A percentile compares a stretch with the other conserved stretches of the same genome.
phyloP scores from a whole-genome alignment of 306 rosid genomes.

The Hippophae gyantsensis region DNA sequence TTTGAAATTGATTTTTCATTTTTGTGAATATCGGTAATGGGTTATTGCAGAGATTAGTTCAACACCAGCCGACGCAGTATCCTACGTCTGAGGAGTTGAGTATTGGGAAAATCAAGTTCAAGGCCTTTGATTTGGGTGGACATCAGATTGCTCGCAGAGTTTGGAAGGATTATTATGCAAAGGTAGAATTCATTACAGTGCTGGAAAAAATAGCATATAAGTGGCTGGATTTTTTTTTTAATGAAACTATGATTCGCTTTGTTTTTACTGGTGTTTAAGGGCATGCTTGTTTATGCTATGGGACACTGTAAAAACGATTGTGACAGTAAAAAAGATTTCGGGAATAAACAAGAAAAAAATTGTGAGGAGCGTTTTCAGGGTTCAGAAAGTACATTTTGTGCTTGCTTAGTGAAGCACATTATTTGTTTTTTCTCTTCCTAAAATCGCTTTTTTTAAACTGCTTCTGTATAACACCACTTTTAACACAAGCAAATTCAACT shows the following conservation, averaged over 20 bases:
- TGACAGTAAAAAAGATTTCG: too few relatives aligned
- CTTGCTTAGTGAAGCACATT: too few relatives aligned
- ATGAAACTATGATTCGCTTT: too few relatives aligned
- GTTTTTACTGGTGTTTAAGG: too few relatives aligned
- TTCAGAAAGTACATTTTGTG: too few relatives aligned
- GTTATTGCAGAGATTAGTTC: slow-evolving; percentile 73
- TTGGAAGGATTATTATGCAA: slow-evolving; percentile 82
- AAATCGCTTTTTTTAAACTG: too few relatives aligned
- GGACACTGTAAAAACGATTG: background rate
- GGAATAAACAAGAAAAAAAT: too few relatives aligned
- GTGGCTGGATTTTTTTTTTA: too few relatives aligned
- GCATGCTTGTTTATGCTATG: background rate
- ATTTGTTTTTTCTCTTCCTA: too few relatives aligned
- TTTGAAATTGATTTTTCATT: background rate
- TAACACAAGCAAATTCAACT: background rate
- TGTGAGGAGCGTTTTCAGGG: too few relatives aligned
- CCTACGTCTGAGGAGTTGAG: slow-evolving; percentile 80
- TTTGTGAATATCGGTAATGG: background rate
- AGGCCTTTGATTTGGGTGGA: slow-evolving; percentile 86
- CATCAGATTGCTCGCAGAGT: slow-evolving; percentile 78
- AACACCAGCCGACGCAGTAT: slow-evolving; percentile 78
- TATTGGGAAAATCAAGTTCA: slow-evolving; percentile 81
- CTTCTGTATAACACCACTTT: too few relatives aligned
- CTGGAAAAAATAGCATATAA: background rate
- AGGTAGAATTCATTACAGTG: slow-evolving; percentile 29